Conservation (phyloP, 2,329 filamentous ascomycete species). For the Xylaria multiplex region DNA sequence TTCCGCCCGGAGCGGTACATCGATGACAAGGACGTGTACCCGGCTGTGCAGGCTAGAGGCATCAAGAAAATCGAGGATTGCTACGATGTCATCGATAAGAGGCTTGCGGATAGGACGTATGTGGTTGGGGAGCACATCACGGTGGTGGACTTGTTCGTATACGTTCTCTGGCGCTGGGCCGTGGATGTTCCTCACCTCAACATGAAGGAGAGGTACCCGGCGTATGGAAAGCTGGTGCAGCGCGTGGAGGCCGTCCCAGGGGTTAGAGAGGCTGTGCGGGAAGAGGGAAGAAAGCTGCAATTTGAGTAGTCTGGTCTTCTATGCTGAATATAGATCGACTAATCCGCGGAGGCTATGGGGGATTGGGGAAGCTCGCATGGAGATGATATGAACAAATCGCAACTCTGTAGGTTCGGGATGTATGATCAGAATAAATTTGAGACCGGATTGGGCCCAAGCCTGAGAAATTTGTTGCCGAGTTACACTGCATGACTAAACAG, state of each 20-base stretch:
- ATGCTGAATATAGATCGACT: neutral
- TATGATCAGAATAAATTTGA: too few species aligned
- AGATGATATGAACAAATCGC: neutral
- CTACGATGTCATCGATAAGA: constrained; percentile 39
- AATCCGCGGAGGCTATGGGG: too few species aligned
- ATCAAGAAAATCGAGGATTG: constrained; percentile 26
- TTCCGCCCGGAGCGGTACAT: constrained; percentile 46
- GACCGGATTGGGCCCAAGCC: too few species aligned
- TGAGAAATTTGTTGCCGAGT: too few species aligned
- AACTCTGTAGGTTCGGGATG: too few species aligned
- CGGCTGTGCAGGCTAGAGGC: constrained; percentile 34
- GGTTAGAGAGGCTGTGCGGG: constrained; percentile 28
- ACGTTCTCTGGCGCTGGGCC: constrained; percentile 42
- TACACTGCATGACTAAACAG: too few species aligned
- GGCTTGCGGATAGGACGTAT: constrained; percentile 29
- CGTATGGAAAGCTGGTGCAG: constrained; percentile 31
- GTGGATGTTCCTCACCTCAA: constrained; percentile 10
- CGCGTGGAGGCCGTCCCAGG: constrained; percentile 33
- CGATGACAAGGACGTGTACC: constrained; percentile 28
- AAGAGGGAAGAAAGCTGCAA: neutral
- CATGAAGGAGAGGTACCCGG: constrained; percentile 35
- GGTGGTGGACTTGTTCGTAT: constrained; percentile 41
- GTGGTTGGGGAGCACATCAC: constrained; percentile 40
- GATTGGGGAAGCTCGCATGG: neutral
- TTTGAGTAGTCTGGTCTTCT: neutral